phyloP scores from a whole-genome alignment of 305 asterid species.

The Striga hermonthica region DNA sequence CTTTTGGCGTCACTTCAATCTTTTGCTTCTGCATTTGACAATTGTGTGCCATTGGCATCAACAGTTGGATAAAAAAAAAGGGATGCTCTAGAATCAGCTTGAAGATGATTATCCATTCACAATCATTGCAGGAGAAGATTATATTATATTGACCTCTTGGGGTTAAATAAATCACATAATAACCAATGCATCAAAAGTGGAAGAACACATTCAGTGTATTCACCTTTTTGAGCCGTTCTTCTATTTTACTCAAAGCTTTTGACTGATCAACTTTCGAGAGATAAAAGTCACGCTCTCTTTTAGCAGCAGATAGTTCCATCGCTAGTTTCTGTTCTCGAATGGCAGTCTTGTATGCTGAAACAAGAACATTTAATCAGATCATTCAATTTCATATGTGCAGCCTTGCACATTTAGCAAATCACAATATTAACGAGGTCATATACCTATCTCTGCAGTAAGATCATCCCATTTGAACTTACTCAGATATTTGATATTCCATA shows the following conservation, averaged over 20 bases:
- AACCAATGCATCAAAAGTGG: neutral
- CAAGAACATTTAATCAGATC: slow-evolving; percentile 16
- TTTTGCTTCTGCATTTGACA: slow-evolving; percentile 58
- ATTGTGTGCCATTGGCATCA: slow-evolving; percentile 16
- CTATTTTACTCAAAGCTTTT: slow-evolving; percentile 52
- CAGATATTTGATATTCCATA: slow-evolving; percentile 93
- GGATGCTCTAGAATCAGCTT: too few relatives aligned
- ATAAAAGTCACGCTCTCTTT: slow-evolving; percentile 75
- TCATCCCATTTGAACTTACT: slow-evolving; percentile 98
- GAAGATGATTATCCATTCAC: neutral
- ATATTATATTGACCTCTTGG: neutral
- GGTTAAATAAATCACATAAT: neutral
- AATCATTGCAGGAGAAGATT: neutral
- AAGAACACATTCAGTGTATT: slow-evolving; percentile 1
- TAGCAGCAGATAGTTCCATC: slow-evolving; percentile 78
- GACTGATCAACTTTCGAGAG: slow-evolving; percentile 75
- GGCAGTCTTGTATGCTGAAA: slow-evolving; percentile 69
- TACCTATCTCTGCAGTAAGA: slow-evolving; percentile 83
- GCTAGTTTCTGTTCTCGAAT: slow-evolving; percentile 68
- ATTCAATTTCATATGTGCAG: slow-evolving; percentile 22
- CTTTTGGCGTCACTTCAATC: slow-evolving; percentile 56
- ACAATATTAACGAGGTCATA: neutral
- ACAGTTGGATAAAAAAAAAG: neutral
- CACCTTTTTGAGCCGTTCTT: slow-evolving; percentile 81
- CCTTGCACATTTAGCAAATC: slow-evolving; percentile 7